A percentile compares a stretch with the other conserved stretches of the same genome.
phyloP scores from a whole-genome alignment of 768 basidiomycete species.

The Tricholoma sp. region DNA sequence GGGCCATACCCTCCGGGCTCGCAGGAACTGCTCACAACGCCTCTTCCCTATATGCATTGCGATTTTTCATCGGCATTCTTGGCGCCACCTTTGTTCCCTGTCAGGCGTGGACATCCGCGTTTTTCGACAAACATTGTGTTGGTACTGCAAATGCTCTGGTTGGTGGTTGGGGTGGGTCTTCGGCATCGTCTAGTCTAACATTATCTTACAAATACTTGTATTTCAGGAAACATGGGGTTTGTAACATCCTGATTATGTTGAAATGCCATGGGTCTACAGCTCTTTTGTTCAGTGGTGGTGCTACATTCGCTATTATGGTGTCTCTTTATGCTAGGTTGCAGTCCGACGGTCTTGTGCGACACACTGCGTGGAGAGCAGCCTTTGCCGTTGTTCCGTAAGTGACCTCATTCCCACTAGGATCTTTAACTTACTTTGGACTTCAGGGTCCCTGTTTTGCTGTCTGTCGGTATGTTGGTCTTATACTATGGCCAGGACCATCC shows the following conservation, averaged over 20 bases:
- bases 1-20: constrained; percentile 55
- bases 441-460: constrained; percentile 42
- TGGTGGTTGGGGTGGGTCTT: constrained; percentile 37
- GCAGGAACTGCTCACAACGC: constrained; percentile 45
- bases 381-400: constrained; percentile 49
- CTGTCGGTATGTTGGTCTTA: constrained; percentile 34
- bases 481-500: constrained; percentile 51
- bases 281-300: constrained; percentile 30
- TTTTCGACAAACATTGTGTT: constrained; percentile 47
- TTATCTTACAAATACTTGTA: not conserved
- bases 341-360: constrained; percentile 29
- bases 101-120: constrained; percentile 55
- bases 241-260: not conserved
- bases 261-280: not conserved
- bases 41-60: constrained; percentile 18
- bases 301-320: constrained; percentile 55
- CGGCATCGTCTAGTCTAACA: not conserved
- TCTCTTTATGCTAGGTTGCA: constrained; percentile 39
- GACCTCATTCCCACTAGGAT: not conserved
- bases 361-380: constrained; percentile 48
- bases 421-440: not conserved
- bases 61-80: constrained; percentile 59
- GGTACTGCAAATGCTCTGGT: constrained; percentile 49
- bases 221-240: constrained; percentile 34
- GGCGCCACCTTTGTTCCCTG: constrained; percentile 60